Evolutionary conservation across 2,329 filamentous ascomycete species (phyloP).

Genomic region (Penicillium corylophilum): DNA sequence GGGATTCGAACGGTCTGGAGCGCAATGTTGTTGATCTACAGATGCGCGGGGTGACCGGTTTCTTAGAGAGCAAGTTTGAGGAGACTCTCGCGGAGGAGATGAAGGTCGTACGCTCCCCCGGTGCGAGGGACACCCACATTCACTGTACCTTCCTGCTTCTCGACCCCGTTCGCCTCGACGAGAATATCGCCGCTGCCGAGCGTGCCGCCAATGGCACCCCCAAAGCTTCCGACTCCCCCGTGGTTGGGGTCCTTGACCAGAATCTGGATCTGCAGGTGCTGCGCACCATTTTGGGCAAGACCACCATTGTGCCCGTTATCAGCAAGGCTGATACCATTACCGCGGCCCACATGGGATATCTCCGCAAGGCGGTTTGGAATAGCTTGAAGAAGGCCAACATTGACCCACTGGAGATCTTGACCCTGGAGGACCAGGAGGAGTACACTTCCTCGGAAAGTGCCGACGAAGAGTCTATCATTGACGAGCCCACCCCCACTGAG

Average conservation of each 20-base stretch:
- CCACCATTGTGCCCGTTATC: slow-evolving; percentile 91
- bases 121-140: slow-evolving; percentile 93
- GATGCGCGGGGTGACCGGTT: slow-evolving; percentile 83
- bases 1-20: slow-evolving; percentile 94
- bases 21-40: slow-evolving; percentile 95
- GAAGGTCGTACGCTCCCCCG: slow-evolving; percentile 91
- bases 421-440: slow-evolving; percentile 72
- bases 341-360: slow-evolving; percentile 85
- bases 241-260: slow-evolving; percentile 74
- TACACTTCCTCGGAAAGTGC: slow-evolving; percentile 53
- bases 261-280: slow-evolving; percentile 89
- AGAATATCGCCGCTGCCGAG: slow-evolving; percentile 70
- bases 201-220: slow-evolving; percentile 55
- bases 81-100: slow-evolving; percentile 97
- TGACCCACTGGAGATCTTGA: slow-evolving; percentile 83
- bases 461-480: slow-evolving; percentile 40
- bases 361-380: slow-evolving; percentile 88
- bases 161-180: slow-evolving; percentile 81
- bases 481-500: slow-evolving; percentile 20
- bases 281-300: slow-evolving; percentile 84
- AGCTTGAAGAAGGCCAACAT: slow-evolving; percentile 82
- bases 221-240: slow-evolving; percentile 42
- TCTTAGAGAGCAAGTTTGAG: slow-evolving; percentile 97
- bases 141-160: slow-evolving; percentile 92
- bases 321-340: slow-evolving; percentile 97